Evolutionary conservation across 2,329 filamentous ascomycete species (phyloP), one percentile per base, ranked within the genome.

Genomic region (Monilinia vaccinii-corymbosi): DNA sequence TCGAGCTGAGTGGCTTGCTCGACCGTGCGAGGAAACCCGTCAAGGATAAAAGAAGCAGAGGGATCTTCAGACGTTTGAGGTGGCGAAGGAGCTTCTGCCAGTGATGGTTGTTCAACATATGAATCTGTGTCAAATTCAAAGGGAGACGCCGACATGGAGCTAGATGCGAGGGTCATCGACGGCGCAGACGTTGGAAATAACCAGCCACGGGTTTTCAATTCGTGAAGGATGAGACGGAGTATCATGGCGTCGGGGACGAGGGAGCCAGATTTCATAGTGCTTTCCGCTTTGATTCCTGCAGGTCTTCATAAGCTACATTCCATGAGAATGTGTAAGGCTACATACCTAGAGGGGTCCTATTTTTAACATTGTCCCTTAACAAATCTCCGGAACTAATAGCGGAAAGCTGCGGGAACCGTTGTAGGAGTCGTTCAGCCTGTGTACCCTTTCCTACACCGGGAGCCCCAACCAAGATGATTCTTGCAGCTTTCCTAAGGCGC

Each of bases 331-430:
- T 13, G 5, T 8, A 23, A 32, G n/a, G 32, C 5, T 25, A 53
- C 78, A 66, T 78, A 95, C 91, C 93, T 61, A 97, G 82, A 32
- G 90, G 85, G 18, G 93, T 97, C 72, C 86, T 84, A 61, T 85
- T 86, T 75, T 94, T 88, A 70, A 99, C 93, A 86, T 97, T 96
- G 72, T 91, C 85, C 64, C 94, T 87, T 61, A 99, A 78, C 18
- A 99, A 78, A 74, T 99, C 93, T 63, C 94, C 94, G 4, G 94
- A 96, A 75, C 91, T 96, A 74, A 99, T 93, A 21, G 91, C 87
- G 57, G 90, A 88, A 50, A 99, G 79, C 71, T 97, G 89, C 4
- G 92, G 90, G 72, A 94, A 99, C 66, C 89, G 85, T 67, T 86
- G 79, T 67, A 97, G 85, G 64, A 99, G 79, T 63, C 94, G 85